phyloP scores from a whole-genome alignment of 192 early-diverging fungal species.

The Helicostylum pulchrum region DNA sequence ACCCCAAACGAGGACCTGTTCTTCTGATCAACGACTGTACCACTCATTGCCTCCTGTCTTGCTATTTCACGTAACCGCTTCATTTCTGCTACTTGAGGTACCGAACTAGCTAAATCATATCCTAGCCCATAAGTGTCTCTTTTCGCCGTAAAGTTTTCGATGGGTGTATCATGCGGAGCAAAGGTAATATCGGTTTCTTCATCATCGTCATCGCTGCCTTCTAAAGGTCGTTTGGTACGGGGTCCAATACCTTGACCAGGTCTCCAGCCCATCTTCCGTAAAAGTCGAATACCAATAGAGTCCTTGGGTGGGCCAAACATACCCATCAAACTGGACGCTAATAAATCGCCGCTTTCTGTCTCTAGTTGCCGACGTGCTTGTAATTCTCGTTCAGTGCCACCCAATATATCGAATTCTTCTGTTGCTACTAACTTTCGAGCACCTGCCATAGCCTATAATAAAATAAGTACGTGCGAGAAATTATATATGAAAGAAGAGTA shows the following conservation, averaged over 20 bases:
- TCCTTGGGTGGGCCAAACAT: slow-evolving; percentile 63
- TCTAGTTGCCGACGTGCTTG: slow-evolving; percentile 44
- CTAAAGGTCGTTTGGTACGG: slow-evolving; percentile 37
- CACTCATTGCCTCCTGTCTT: not conserved
- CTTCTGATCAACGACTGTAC: not conserved
- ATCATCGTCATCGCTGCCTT: slow-evolving; percentile 23
- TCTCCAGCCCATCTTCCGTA: slow-evolving; percentile 85
- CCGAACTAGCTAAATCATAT: slow-evolving; percentile 62
- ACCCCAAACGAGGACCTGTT: slow-evolving; percentile 61
- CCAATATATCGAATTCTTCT: slow-evolving; percentile 67
- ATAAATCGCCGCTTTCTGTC: slow-evolving; percentile 33
- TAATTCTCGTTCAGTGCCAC: slow-evolving; percentile 60
- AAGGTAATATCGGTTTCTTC: slow-evolving; percentile 53
- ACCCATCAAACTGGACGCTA: slow-evolving; percentile 43
- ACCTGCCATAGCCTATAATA: slow-evolving; percentile 45
- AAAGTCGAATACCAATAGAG: slow-evolving; percentile 54
- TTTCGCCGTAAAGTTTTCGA: slow-evolving; percentile 49
- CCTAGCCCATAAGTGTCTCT: slow-evolving; percentile 63
- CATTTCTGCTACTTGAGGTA: slow-evolving; percentile 53
- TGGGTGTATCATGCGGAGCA: slow-evolving; percentile 64
- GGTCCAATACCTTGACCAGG: slow-evolving; percentile 85
- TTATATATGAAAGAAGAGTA: not conserved
- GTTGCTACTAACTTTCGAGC: slow-evolving; percentile 53
- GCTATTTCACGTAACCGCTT: slow-evolving; percentile 37
- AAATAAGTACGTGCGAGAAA: not conserved